Evolutionary conservation across 768 basidiomycete genomes (phyloP), one percentile per base, ranked within the genome.

Genomic region (Leccinum aurantiacum): DNA sequence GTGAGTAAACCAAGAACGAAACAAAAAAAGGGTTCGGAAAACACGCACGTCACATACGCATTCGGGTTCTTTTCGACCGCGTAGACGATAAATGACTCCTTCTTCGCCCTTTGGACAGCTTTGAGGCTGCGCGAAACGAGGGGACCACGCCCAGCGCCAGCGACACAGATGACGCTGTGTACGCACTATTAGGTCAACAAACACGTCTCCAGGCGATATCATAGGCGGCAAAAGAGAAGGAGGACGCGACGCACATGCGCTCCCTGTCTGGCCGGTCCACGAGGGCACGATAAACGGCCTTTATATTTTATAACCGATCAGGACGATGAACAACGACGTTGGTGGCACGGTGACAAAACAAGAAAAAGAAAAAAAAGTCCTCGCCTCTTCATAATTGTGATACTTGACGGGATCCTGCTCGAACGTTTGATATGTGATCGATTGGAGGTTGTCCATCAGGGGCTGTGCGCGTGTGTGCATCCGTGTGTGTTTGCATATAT

Each of bases 351-450:
- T 60, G 61, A 44, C n/a, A n/a, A 44, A 44, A 46, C 7, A 17
- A 15, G 8, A 14, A 22, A 25, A 48, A 61, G 54, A 60, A 37
- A 31, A 37, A 31, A 50, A 49, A 25, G 54, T 46, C 54, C 53
- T 75, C 52, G 89, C 92, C 82, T 96, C 91, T 77, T 99, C 97
- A 71, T 99, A 99, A 67, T 93, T 88, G 58, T 82, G 75, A 71
- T 99, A 99, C 74, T 99, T 99, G 61, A 98, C 88, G 3, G 97
- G 96, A 77, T 98, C 97, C 71, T 94, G 86, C 70, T 99, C 97
- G 69, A 99, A 99, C 3, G 93, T 94, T 71, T 98, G 94, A 74
- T 99, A 99, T 11, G 95, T 98, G 64, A 89, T 84, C 66, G 93
- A 95, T 69, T 92, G 93, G 57, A 99, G 76, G 75, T 99, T 95